These are phyloP conservation scores for Leersia perrieri DNA, from an alignment of 176 grass and related monocot species.

Conservation along the genomic window DNA sequence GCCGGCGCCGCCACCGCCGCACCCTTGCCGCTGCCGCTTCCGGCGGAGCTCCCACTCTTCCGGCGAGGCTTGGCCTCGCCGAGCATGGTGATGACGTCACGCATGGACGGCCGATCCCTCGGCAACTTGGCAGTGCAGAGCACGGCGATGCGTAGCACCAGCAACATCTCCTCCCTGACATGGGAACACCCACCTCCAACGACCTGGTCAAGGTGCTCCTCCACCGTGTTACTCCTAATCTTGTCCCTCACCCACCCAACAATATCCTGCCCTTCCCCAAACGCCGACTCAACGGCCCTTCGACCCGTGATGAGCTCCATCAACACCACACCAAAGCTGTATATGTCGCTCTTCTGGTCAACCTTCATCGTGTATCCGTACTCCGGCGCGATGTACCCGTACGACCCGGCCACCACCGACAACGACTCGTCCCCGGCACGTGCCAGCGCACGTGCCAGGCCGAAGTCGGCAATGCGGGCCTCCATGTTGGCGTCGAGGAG, in stretches of 20 bases:
- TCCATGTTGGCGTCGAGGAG: conserved; percentile 78
- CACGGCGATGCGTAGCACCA: conserved; percentile 83
- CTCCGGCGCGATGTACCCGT: conserved; percentile 98
- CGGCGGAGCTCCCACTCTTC: conserved; percentile 67
- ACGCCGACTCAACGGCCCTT: conserved; percentile 68
- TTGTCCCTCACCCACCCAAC: conserved; percentile 84
- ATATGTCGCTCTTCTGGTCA: conserved; percentile 97
- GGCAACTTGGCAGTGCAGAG: conserved; percentile 89
- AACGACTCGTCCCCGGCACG: conserved; percentile 58
- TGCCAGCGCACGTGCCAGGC: conserved; percentile 60
- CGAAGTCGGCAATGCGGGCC: conserved; percentile 83
- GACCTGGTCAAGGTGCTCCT: conserved; percentile 57
- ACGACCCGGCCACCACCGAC: conserved; percentile 81
- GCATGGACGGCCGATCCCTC: conserved; percentile 77
- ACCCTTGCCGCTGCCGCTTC: background rate
- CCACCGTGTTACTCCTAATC: conserved; percentile 53
- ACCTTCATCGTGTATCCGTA: conserved; percentile 97
- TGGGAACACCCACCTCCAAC: conserved; percentile 65
- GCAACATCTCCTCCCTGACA: conserved; percentile 94
- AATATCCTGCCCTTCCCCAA: conserved; percentile 78
- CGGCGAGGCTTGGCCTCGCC: conserved; percentile 82
- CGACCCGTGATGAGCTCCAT: conserved; percentile 87
- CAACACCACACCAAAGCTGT: conserved; percentile 92
- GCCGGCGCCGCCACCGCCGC: background rate
- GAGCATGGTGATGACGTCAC: conserved; percentile 92